These are phyloP conservation scores for Candida krabiensis DNA, from an alignment of 805 yeast species.

Conservation along the genomic window DNA sequence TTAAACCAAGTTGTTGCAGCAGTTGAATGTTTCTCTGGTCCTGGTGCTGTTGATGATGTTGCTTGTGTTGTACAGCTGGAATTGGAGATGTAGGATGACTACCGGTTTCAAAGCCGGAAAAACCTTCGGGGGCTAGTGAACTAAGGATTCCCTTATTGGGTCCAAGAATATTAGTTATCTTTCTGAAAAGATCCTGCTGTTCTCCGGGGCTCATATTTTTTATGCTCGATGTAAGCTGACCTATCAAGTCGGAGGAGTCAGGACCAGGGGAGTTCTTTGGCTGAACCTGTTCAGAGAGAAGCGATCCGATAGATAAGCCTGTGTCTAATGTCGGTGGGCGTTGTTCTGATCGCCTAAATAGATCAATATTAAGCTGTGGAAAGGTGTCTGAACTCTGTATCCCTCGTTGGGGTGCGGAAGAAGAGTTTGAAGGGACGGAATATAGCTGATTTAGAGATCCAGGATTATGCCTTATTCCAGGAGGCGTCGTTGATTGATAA, in stretches of 20 bases:
- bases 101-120: no score
- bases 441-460: no score
- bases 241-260: slow-evolving; percentile 27
- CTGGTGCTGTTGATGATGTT: slow-evolving; percentile 9
- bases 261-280: no score
- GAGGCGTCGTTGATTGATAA: no score
- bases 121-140: no score
- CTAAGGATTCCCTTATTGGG: no score
- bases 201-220: slow-evolving; percentile 24
- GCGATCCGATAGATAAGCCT: neutral
- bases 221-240: slow-evolving; percentile 22
- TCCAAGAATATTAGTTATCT: slow-evolving; percentile 12
- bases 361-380: slow-evolving; percentile 22
- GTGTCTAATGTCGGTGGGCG: neutral
- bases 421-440: no score
- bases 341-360: slow-evolving; percentile 12
- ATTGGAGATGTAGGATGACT: no score
- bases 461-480: no score
- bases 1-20: slow-evolving; percentile 13
- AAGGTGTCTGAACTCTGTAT: slow-evolving; percentile 11
- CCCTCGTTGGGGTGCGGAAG: slow-evolving; percentile 1
- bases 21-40: slow-evolving; percentile 6
- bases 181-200: slow-evolving; percentile 24
- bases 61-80: slow-evolving; percentile 7
- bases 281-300: no score